A percentile compares a stretch with the other conserved stretches of the same genome.
phyloP scores from a whole-genome alignment of 108 stramenopile genomes.

The Cyclotella baltica region DNA sequence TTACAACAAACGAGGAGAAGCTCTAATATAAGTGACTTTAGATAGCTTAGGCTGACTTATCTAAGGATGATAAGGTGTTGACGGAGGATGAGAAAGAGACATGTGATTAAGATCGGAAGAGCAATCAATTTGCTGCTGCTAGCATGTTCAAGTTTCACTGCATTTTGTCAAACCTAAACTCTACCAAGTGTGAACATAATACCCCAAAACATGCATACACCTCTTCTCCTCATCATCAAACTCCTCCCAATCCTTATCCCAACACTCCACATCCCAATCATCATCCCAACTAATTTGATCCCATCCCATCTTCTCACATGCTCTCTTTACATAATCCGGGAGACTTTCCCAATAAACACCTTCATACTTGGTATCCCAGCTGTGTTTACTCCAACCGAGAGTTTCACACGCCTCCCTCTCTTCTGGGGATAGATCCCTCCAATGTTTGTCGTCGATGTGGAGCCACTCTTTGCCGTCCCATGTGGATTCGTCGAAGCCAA shows the following conservation, averaged over 20 bases:
- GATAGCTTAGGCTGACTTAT: too few species aligned
- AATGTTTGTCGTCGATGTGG: slow-evolving; percentile 48
- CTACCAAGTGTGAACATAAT: slow-evolving; percentile 46
- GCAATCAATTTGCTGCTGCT: too few species aligned
- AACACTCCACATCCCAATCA: slow-evolving; percentile 42
- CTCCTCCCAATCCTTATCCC: slow-evolving; percentile 37
- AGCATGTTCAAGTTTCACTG: too few species aligned
- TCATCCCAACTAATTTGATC: slow-evolving; percentile 63
- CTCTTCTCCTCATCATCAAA: slow-evolving; percentile 33
- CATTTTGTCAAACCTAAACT: too few species aligned
- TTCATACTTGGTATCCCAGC: slow-evolving; percentile 69
- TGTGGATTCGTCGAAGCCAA: slow-evolving; percentile 54
- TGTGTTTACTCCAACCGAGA: slow-evolving; percentile 63
- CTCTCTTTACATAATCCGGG: slow-evolving; percentile 50
- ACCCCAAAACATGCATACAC: slow-evolving; percentile 37
- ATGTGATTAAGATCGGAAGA: too few species aligned
- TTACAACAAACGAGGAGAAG: too few species aligned
- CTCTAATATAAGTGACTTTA: too few species aligned
- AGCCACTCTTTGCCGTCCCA: slow-evolving; percentile 58
- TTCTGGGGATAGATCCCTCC: slow-evolving; percentile 62
- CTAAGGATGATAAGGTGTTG: too few species aligned
- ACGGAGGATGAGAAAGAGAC: too few species aligned
- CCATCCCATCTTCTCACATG: slow-evolving; percentile 59
- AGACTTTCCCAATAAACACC: slow-evolving; percentile 55
- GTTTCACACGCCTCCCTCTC: slow-evolving; percentile 49